phyloP scores from a whole-genome alignment of 257 asterid genomes.

The Mitragyna speciosa region DNA sequence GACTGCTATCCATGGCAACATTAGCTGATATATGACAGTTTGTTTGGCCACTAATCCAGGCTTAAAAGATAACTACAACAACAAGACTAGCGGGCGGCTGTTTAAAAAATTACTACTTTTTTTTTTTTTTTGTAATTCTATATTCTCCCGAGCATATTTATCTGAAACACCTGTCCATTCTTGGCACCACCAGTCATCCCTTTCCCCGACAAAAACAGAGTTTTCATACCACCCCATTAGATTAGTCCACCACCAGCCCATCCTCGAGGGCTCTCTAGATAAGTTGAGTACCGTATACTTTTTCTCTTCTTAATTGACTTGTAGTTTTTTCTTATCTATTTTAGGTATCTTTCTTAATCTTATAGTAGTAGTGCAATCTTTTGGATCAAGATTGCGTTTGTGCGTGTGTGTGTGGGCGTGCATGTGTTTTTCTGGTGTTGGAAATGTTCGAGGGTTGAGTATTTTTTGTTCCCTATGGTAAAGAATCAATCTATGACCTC shows the following conservation, averaged over 20 bases:
- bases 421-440: not conserved
- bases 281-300: constrained; percentile 31
- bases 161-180: constrained; percentile 12
- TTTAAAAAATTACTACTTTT: not conserved
- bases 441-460: constrained; percentile 10
- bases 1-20: not conserved
- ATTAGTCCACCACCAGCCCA: not conserved
- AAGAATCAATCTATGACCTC: constrained; percentile 31
- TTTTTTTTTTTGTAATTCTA: not conserved
- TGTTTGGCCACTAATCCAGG: not conserved
- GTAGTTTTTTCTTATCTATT: constrained; percentile 3
- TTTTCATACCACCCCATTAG: not conserved
- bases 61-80: not conserved
- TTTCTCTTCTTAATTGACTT: not conserved
- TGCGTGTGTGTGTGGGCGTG: too few species aligned
- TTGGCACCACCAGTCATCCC: not conserved
- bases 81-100: not conserved
- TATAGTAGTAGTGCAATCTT: not conserved
- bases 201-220: constrained; percentile 2
- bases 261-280: not conserved
- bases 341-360: constrained; percentile 3
- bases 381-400: not conserved
- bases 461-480: constrained; percentile 6
- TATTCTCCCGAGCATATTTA: not conserved
- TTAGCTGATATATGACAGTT: not conserved